Conservation (phyloP, 768 basidiomycete species). For the Boletus barrowsii region DNA sequence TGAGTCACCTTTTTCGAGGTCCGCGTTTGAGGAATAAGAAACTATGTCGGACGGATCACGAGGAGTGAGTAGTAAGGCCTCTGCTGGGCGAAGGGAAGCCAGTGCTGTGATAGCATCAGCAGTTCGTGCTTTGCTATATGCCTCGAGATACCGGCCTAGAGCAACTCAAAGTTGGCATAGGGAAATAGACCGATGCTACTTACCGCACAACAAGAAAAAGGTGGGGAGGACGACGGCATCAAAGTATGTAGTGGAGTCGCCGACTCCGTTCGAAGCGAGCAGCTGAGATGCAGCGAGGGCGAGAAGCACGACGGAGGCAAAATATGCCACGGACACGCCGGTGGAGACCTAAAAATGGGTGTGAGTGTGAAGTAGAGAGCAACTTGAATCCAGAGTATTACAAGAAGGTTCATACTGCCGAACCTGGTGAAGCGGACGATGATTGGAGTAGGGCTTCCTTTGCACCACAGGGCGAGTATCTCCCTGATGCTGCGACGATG, state of each 20-base stretch:
- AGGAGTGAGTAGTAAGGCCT: slow-evolving; percentile 51
- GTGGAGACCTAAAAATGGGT: slow-evolving; percentile 43
- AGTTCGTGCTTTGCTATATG: slow-evolving; percentile 64
- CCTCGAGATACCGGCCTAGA: slow-evolving; percentile 61
- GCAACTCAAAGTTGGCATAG: neutral
- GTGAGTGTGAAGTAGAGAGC: neutral
- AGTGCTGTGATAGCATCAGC: slow-evolving; percentile 73
- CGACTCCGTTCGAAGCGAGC: slow-evolving; percentile 36
- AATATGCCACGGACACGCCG: slow-evolving; percentile 75
- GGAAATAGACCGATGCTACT: slow-evolving; percentile 15
- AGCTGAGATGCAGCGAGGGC: slow-evolving; percentile 49
- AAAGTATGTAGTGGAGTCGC: slow-evolving; percentile 70
- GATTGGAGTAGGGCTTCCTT: slow-evolving; percentile 50
- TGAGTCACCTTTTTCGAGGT: slow-evolving; percentile 39
- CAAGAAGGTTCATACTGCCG: slow-evolving; percentile 86
- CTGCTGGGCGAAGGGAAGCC: slow-evolving; percentile 57
- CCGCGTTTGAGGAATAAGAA: slow-evolving; percentile 15
- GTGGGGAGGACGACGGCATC: slow-evolving; percentile 80
- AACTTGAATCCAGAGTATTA: slow-evolving; percentile 21
- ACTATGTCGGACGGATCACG: slow-evolving; percentile 6
- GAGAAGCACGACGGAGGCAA: slow-evolving; percentile 69
- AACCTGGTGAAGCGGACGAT: slow-evolving; percentile 62
- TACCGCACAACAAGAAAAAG: slow-evolving; percentile 73
- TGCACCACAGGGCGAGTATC: slow-evolving; percentile 55
- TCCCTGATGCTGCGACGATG: slow-evolving; percentile 57